Evolutionary conservation across 441 rosid species (phyloP).

Genomic region (Bruguiera hainesii): DNA sequence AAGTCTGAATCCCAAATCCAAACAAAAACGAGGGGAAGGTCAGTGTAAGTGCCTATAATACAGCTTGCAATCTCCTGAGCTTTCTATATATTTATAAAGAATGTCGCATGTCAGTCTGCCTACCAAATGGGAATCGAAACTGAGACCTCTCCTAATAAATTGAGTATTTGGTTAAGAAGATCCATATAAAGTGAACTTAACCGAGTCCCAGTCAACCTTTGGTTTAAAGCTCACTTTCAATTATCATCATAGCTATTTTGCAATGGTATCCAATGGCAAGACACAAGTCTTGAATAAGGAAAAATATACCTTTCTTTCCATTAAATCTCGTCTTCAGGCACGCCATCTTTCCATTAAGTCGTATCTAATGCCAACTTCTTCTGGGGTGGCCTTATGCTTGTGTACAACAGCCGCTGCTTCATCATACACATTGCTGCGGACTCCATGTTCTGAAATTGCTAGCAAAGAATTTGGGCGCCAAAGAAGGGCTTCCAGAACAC

Average conservation of each 20-base stretch:
- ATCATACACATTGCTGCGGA: constrained; percentile 91
- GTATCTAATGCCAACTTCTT: constrained; percentile 41
- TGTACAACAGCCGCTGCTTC: constrained; percentile 88
- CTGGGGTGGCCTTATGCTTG: constrained; percentile 93
- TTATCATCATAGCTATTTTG: background rate
- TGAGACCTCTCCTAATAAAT: background rate
- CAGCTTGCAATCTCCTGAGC: background rate
- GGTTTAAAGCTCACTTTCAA: background rate
- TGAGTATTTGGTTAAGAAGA: background rate
- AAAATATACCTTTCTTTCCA: constrained; percentile 73
- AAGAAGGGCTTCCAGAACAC: constrained; percentile 85
- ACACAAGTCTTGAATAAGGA: background rate
- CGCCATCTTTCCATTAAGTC: constrained; percentile 39
- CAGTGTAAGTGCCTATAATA: background rate
- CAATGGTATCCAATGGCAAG: background rate
- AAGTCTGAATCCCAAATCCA: background rate
- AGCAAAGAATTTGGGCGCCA: constrained; percentile 83
- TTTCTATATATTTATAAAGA: too few species aligned
- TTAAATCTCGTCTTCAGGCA: constrained; percentile 74
- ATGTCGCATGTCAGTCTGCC: too few species aligned
- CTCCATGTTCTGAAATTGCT: constrained; percentile 97
- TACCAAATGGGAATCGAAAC: too few species aligned
- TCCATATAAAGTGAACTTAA: background rate
- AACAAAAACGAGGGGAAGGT: background rate
- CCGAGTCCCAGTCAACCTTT: background rate